Evolutionary conservation across 495 filamentous ascomycete genomes (phyloP).

Genomic region (Aspergillus diversus): DNA sequence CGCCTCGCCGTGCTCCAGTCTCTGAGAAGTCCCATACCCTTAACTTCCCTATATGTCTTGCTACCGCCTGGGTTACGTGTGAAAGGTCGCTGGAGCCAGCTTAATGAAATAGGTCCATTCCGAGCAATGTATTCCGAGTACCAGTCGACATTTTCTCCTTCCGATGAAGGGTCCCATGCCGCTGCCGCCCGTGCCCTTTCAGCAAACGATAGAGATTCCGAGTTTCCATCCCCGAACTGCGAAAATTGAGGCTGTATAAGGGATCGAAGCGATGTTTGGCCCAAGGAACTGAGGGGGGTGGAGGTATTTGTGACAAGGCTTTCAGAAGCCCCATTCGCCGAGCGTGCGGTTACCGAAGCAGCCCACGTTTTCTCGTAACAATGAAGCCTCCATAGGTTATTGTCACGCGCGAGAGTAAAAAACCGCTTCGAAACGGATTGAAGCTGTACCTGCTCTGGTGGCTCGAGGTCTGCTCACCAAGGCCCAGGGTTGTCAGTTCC

Average conservation of each 20-base stretch:
- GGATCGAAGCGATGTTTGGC: slow-evolving; percentile 40
- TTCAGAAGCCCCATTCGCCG: slow-evolving; percentile 31
- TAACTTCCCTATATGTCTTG: slow-evolving; percentile 54
- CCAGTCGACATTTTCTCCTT: slow-evolving; percentile 67
- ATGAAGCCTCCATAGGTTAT: slow-evolving; percentile 72
- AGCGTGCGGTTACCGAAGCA: slow-evolving; percentile 43
- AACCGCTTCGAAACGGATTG: slow-evolving; percentile 73
- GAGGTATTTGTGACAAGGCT: slow-evolving; percentile 35
- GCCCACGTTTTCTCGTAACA: slow-evolving; percentile 71
- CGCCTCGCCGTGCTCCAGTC: slow-evolving; percentile 51
- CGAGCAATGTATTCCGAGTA: slow-evolving; percentile 88
- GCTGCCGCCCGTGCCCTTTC: slow-evolving; percentile 60
- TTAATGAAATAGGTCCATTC: slow-evolving; percentile 70
- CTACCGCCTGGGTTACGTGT: slow-evolving; percentile 31
- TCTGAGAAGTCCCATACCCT: slow-evolving; percentile 66
- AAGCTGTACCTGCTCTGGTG: slow-evolving; percentile 67
- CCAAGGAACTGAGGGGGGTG: slow-evolving; percentile 38
- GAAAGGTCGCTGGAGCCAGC: slow-evolving; percentile 71
- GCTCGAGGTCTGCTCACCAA: slow-evolving; percentile 61
- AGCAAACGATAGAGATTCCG: slow-evolving; percentile 30
- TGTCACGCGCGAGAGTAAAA: slow-evolving; percentile 71
- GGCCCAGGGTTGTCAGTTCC: slow-evolving; percentile 7
- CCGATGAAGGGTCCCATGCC: slow-evolving; percentile 82
- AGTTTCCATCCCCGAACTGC: slow-evolving; percentile 11
- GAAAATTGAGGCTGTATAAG: slow-evolving; percentile 40